phyloP scores from a whole-genome alignment of 2,329 filamentous ascomycete genomes.

The Colletotrichum lentis region DNA sequence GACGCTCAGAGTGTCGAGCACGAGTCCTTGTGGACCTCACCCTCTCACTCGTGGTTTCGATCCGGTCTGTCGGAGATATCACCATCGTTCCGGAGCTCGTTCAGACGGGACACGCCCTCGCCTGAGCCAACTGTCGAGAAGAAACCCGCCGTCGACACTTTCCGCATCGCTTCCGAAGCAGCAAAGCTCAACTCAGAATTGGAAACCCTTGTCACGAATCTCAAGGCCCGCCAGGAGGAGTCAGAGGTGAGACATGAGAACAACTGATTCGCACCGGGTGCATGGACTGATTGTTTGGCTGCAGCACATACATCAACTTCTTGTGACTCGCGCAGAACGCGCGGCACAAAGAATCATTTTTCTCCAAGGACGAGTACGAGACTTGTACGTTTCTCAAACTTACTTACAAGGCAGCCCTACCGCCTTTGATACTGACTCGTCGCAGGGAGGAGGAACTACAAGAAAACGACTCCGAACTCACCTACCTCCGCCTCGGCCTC shows the following conservation, averaged over 20 bases:
- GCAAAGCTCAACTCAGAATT: constrained; percentile 61
- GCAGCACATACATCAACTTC: constrained; percentile 68
- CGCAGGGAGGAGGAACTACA: constrained; percentile 63
- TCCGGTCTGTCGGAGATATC: constrained; percentile 53
- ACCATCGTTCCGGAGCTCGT: constrained; percentile 43
- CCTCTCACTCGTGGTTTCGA: constrained; percentile 49
- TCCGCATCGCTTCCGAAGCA: constrained; percentile 49
- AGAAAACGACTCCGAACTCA: constrained; percentile 67
- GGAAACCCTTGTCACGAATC: constrained; percentile 57
- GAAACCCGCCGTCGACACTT: constrained; percentile 46
- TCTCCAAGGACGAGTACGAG: constrained; percentile 65
- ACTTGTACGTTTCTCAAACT: constrained; percentile 58
- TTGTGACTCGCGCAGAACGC: constrained; percentile 65
- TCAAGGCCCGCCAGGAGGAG: constrained; percentile 66
- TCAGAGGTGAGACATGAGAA: constrained; percentile 57
- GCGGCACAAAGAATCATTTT: constrained; percentile 67
- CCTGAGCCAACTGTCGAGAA: constrained; percentile 29
- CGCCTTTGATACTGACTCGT: constrained; percentile 29
- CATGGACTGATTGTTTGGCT: constrained; percentile 17
- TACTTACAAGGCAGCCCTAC: background rate
- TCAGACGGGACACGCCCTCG: constrained; percentile 41
- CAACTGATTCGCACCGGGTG: background rate
- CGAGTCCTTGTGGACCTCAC: constrained; percentile 47
- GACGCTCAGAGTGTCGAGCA: constrained; percentile 36
- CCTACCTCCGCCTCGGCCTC: constrained; percentile 68